Evolutionary conservation across 164 flowering plant species (phyloP).

Genomic region (Litsea cubeba): DNA sequence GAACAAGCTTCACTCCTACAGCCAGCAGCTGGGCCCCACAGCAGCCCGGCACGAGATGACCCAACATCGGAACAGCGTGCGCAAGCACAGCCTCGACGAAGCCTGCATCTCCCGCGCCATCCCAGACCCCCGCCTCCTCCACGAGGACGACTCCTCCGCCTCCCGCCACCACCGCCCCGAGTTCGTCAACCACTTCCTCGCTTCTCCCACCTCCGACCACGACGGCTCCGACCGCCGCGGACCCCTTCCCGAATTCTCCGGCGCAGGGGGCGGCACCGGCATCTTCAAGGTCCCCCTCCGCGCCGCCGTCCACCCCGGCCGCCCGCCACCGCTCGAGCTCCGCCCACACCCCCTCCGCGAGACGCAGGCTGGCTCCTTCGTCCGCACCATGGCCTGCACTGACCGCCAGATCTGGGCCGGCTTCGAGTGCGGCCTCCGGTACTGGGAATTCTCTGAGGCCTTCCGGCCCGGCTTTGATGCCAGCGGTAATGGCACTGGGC

Average conservation of each 20-base stretch:
- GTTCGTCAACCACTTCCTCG: slow-evolving; percentile 9
- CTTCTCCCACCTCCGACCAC: slow-evolving; percentile 16
- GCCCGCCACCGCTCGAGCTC: slow-evolving; percentile 80
- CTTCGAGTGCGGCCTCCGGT: slow-evolving; percentile 60
- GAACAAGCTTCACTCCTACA: slow-evolving; percentile 43
- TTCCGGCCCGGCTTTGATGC: background rate
- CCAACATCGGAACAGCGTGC: slow-evolving; percentile 24
- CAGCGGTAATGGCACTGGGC: slow-evolving; percentile 28
- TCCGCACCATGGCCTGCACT: slow-evolving; percentile 66
- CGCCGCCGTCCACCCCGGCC: slow-evolving; percentile 68
- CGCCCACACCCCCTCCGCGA: slow-evolving; percentile 91
- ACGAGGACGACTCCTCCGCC: slow-evolving; percentile 39
- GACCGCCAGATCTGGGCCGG: slow-evolving; percentile 93
- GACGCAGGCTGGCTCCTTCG: slow-evolving; percentile 71
- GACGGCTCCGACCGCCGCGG: slow-evolving; percentile 1
- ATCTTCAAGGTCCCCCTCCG: slow-evolving; percentile 64
- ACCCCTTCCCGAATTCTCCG: slow-evolving; percentile 64
- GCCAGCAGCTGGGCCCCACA: slow-evolving; percentile 53
- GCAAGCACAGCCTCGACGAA: slow-evolving; percentile 85
- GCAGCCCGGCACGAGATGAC: slow-evolving; percentile 1
- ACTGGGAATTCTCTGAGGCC: slow-evolving; percentile 37
- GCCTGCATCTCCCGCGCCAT: slow-evolving; percentile 24
- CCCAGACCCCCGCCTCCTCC: slow-evolving; percentile 23
- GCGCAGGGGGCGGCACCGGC: slow-evolving; percentile 55
- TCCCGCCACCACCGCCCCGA: slow-evolving; percentile 13